phyloP scores from a whole-genome alignment of 495 filamentous ascomycete species.

The Recurvomyces mirabilis region DNA sequence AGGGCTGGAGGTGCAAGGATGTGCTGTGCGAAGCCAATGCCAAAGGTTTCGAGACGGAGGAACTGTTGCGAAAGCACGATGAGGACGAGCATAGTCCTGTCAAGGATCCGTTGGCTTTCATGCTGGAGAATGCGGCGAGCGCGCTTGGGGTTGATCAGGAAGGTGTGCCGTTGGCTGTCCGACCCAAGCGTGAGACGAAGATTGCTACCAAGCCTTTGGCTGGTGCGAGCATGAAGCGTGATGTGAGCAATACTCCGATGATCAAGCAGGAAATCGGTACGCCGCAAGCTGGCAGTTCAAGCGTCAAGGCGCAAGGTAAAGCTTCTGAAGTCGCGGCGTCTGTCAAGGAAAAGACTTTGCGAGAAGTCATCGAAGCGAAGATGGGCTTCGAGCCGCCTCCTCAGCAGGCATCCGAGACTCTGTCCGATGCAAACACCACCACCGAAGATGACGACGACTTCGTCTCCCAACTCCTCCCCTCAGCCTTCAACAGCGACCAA shows the following conservation, averaged over 20 bases:
- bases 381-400: conserved; percentile 7
- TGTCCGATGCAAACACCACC: not conserved
- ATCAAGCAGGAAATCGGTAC: conserved; percentile 20
- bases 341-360: conserved; percentile 7
- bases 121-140: conserved; percentile 35
- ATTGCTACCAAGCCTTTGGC: conserved; percentile 7
- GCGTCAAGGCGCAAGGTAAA: conserved; percentile 7
- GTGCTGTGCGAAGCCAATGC: conserved; percentile 35
- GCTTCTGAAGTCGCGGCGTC: not conserved
- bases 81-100: conserved; percentile 44
- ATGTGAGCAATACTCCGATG: conserved; percentile 20
- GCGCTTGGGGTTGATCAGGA: conserved; percentile 38
- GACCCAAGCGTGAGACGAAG: conserved; percentile 7
- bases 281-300: conserved; percentile 9
- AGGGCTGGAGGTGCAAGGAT: conserved; percentile 31
- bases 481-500: not conserved
- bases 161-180: conserved; percentile 24
- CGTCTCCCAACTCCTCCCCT: too few relatives aligned
- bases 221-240: conserved; percentile 11
- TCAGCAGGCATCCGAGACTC: too few relatives aligned
- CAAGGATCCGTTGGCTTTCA: conserved; percentile 42
- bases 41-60: conserved; percentile 44
- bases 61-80: conserved; percentile 40
- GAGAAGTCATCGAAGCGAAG: conserved; percentile 8
- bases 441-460: not conserved